Percentiles rank a stretch among this genome's conserved stretches.
Evolutionary conservation across 805 yeast species (phyloP).

Genomic region (Debaryomyces tyrocola): DNA sequence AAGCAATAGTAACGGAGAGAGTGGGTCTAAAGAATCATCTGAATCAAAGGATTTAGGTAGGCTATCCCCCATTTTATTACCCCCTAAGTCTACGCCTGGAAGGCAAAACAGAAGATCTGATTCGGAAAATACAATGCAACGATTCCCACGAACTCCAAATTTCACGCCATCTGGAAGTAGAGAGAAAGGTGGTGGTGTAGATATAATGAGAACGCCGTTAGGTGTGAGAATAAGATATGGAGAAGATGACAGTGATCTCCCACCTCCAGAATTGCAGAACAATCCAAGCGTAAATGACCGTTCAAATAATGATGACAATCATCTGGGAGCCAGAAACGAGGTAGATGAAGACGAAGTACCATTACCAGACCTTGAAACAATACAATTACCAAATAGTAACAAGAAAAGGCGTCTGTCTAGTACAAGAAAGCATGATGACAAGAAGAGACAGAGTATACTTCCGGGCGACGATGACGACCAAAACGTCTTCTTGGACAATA

Average conservation of each 20-base stretch:
- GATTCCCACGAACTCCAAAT: slow-evolving; percentile 50
- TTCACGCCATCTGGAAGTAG: slow-evolving; percentile 23
- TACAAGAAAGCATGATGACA: slow-evolving; percentile 2
- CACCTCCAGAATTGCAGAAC: slow-evolving; percentile 24
- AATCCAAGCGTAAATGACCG: neutral
- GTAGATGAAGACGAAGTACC: slow-evolving; percentile 18
- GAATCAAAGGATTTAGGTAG: slow-evolving; percentile 8
- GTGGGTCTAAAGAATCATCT: slow-evolving; percentile 2
- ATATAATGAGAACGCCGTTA: slow-evolving; percentile 25
- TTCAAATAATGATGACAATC: neutral
- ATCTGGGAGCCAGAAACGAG: neutral
- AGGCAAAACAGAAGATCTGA: slow-evolving; percentile 5
- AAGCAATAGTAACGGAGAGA: neutral
- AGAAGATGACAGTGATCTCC: slow-evolving; percentile 30
- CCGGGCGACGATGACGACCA: slow-evolving; percentile 20
- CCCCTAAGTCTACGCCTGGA: slow-evolving; percentile 19
- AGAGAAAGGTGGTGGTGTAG: slow-evolving; percentile 14
- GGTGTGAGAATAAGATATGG: slow-evolving; percentile 19
- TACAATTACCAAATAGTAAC: slow-evolving; percentile 12
- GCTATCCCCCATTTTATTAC: slow-evolving; percentile 20
- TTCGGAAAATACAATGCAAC: slow-evolving; percentile 19
- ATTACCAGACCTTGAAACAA: slow-evolving; percentile 20
- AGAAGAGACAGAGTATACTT: slow-evolving; percentile 8
- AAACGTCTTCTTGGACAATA: slow-evolving; percentile 34
- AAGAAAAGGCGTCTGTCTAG: slow-evolving; percentile 1